These are phyloP conservation scores for Ceratobasidium sp. DNA, from an alignment of 1,284 basidiomycete species.

Conservation along the genomic window DNA sequence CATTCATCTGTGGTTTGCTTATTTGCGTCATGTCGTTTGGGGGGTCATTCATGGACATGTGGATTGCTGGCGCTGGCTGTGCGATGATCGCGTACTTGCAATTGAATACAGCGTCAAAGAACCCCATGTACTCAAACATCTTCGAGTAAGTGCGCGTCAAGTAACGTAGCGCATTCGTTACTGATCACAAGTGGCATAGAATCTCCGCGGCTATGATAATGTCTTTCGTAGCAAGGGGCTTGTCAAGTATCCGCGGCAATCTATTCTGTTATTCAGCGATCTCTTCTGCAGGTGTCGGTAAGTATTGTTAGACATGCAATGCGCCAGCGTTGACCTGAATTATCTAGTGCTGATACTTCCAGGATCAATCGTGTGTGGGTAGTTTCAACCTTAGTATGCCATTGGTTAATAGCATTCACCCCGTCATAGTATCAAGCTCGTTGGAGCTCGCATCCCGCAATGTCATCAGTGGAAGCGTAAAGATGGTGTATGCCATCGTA, in stretches of 20 bases:
- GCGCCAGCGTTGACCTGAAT: too few species aligned
- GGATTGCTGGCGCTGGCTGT: slow-evolving; percentile 76
- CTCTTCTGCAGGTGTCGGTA: slow-evolving; percentile 73
- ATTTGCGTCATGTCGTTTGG: slow-evolving; percentile 84
- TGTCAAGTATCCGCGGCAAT: slow-evolving; percentile 70
- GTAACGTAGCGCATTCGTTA: neutral
- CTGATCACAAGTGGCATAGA: slow-evolving; percentile 50
- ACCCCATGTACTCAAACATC: slow-evolving; percentile 84
- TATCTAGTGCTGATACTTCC: slow-evolving; percentile 69
- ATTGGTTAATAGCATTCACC: slow-evolving; percentile 37
- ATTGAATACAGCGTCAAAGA: slow-evolving; percentile 76
- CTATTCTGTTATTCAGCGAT: slow-evolving; percentile 84
- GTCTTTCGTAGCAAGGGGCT: slow-evolving; percentile 75
- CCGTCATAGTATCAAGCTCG: slow-evolving; percentile 74
- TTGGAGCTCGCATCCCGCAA: slow-evolving; percentile 88
- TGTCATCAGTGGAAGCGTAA: slow-evolving; percentile 84
- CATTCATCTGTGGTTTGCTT: slow-evolving; percentile 74
- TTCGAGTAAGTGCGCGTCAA: slow-evolving; percentile 73
- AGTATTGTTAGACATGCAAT: neutral
- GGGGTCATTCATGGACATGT: slow-evolving; percentile 81
- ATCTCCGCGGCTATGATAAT: slow-evolving; percentile 83
- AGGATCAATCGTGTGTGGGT: slow-evolving; percentile 76
- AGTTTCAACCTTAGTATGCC: neutral
- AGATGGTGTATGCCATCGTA: slow-evolving; percentile 89
- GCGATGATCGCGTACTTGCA: slow-evolving; percentile 76